These are phyloP conservation scores for Cymodocea nodosa DNA, from an alignment of 116 monocot species.

Conservation along the genomic window DNA sequence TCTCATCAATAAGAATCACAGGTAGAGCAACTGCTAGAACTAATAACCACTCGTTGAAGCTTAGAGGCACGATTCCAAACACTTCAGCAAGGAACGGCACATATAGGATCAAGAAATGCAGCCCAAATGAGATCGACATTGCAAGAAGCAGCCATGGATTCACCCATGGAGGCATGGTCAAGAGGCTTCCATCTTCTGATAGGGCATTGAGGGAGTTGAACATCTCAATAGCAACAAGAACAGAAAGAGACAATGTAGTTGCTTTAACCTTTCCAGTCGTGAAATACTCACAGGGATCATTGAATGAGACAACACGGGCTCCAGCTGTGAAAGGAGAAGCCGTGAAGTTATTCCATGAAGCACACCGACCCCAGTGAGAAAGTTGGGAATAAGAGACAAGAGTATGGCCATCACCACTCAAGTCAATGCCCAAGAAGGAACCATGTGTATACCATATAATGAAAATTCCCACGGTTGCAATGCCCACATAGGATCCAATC, in stretches of 20 bases:
- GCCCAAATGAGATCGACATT: conserved; percentile 79
- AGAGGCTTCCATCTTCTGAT: conserved; percentile 77
- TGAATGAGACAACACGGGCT: conserved; percentile 33
- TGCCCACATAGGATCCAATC: conserved; percentile 87
- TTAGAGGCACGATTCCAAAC: conserved; percentile 90
- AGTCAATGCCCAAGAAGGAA: conserved; percentile 84
- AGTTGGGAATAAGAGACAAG: conserved; percentile 90
- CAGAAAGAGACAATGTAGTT: conserved; percentile 91
- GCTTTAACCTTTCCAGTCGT: conserved; percentile 87
- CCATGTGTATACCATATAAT: conserved; percentile 95
- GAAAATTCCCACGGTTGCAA: conserved; percentile 91
- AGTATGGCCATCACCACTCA: conserved; percentile 79
- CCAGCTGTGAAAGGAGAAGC: conserved; percentile 75
- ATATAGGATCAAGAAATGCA: conserved; percentile 88
- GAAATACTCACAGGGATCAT: conserved; percentile 88
- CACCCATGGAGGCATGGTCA: conserved; percentile 93
- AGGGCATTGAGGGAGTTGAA: conserved; percentile 97
- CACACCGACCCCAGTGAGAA: conserved; percentile 77
- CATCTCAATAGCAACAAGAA: conserved; percentile 96
- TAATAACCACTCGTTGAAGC: conserved; percentile 90
- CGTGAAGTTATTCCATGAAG: conserved; percentile 66
- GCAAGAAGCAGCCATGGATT: conserved; percentile 98
- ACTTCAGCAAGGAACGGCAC: conserved; percentile 89
- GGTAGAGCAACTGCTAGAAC: conserved; percentile 80
- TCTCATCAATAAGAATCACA: conserved; percentile 84